Evolutionary conservation across 192 early-diverging fungal species (phyloP).

Genomic region (Glomus cerebriforme): DNA sequence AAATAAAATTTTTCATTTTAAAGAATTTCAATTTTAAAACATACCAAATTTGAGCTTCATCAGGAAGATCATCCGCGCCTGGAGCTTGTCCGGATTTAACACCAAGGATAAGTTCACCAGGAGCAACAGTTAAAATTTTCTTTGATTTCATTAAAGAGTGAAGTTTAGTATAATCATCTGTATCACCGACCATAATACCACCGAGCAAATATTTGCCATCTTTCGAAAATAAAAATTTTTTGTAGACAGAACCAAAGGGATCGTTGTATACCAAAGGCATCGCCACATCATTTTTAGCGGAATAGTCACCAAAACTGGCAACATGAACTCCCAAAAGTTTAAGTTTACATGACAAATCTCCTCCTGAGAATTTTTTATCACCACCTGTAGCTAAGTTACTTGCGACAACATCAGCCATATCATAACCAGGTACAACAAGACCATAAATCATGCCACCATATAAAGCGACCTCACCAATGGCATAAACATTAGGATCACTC

Average conservation of each 20-base stretch:
- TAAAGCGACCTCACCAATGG: conserved; percentile 65
- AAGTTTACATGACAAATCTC: conserved; percentile 70
- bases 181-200: conserved; percentile 72
- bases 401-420: conserved; percentile 72
- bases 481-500: conserved; percentile 47
- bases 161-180: conserved; percentile 64
- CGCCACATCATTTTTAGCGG: conserved; percentile 43
- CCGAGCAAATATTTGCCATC: conserved; percentile 69
- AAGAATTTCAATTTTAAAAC: background rate
- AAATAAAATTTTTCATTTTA: background rate
- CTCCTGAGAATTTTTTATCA: conserved; percentile 31
- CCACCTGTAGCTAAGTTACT: conserved; percentile 43
- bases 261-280: conserved; percentile 51
- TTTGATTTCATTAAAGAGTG: conserved; percentile 56
- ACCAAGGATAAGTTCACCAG: conserved; percentile 58
- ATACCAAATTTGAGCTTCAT: conserved; percentile 66
- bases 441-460: conserved; percentile 56
- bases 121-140: conserved; percentile 47
- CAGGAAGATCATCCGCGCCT: conserved; percentile 57
- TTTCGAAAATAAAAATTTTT: conserved; percentile 58
- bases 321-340: conserved; percentile 71
- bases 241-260: conserved; percentile 62
- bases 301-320: conserved; percentile 71
- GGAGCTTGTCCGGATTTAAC: conserved; percentile 38
- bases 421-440: conserved; percentile 66